These are phyloP conservation scores for Viridothelium virens DNA, from an alignment of 495 filamentous ascomycete species.

Conservation along the genomic window DNA sequence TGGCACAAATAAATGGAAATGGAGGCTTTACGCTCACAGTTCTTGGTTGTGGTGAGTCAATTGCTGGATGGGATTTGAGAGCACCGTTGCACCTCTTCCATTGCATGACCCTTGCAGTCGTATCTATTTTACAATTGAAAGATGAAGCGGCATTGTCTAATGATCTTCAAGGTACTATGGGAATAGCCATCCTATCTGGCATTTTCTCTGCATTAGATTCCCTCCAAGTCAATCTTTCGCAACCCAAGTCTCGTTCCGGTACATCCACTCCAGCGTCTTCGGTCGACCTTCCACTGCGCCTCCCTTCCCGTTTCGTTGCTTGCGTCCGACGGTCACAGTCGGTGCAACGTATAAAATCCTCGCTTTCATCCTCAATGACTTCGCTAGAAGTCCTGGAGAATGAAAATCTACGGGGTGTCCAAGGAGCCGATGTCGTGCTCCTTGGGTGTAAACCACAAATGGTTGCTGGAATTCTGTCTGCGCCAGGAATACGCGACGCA, in stretches of 20 bases:
- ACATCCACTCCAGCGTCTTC: constrained; percentile 44
- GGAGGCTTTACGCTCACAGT: constrained; percentile 55
- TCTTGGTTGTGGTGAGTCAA: constrained; percentile 59
- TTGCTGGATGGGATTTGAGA: too few relatives aligned
- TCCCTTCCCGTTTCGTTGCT: constrained; percentile 67
- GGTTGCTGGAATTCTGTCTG: constrained; percentile 55
- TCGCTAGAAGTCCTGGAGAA: constrained; percentile 39
- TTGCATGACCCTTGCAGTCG: too few relatives aligned
- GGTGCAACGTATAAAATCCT: constrained; percentile 53
- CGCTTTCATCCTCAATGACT: constrained; percentile 46
- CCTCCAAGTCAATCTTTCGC: constrained; percentile 23
- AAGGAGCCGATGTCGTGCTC: constrained; percentile 57
- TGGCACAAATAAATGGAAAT: constrained; percentile 8
- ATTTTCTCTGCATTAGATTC: constrained; percentile 52
- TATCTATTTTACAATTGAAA: too few relatives aligned
- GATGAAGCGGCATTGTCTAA: neutral
- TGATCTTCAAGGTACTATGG: constrained; percentile 57
- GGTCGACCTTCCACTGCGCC: constrained; percentile 44
- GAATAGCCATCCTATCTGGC: constrained; percentile 73
- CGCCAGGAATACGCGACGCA: constrained; percentile 57
- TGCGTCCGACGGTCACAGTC: constrained; percentile 59
- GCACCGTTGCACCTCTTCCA: too few relatives aligned
- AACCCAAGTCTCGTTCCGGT: constrained; percentile 39
- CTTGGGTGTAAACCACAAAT: constrained; percentile 75
- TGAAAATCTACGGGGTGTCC: constrained; percentile 52